Evolutionary conservation across 73 alveolate species (phyloP), one percentile per base, ranked within the genome.

Genomic region (Loxodes magnus): DNA sequence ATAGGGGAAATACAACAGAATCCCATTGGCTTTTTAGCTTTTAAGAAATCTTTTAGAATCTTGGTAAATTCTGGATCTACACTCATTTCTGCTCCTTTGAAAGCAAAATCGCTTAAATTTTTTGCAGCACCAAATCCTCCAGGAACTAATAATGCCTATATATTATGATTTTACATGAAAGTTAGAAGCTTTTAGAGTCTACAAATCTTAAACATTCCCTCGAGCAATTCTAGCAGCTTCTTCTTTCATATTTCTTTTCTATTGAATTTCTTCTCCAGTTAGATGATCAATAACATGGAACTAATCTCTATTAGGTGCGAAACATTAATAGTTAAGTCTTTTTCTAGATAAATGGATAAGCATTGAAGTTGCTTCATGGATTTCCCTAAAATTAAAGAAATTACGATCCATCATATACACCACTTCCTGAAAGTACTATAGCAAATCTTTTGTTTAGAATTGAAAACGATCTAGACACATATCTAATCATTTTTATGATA

Each of bases 41-140:
- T 17, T 22, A 26, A 61, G 69, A 69, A 68, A 5, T 51, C 72
- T 35, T 19, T 23, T n/a, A 67, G 62, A 25, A 38, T 76, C 51
- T 51, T 56, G 16, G 53, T 49, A 12, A 74, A 51, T 7, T 67
- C 77, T 15, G 64, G 36, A 29, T 74, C 39, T 2, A 74, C 82
- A 7, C 28, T 48, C 77, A 67, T 58, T 5, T 46, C 59, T 34
- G 81, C 77, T 22, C 88, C 88, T 51, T 66, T 49, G 31, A 41
- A 33, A 3, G 64, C 88, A 27, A 46, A 74, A 30, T 42, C 49
- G 31, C 76, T 51, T 21, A 74, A 68, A 35, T 71, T 71, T 43
- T 71, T 74, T 21, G 88, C 88, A 33, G 67, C 69, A 39, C 88
- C 88, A 49, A 74, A 74, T 16, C 88, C 88, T 23, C 88, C 88